These are phyloP conservation scores for Yamadazyma buinensis DNA, from an alignment of 1,139 yeast species.

Conservation along the genomic window DNA sequence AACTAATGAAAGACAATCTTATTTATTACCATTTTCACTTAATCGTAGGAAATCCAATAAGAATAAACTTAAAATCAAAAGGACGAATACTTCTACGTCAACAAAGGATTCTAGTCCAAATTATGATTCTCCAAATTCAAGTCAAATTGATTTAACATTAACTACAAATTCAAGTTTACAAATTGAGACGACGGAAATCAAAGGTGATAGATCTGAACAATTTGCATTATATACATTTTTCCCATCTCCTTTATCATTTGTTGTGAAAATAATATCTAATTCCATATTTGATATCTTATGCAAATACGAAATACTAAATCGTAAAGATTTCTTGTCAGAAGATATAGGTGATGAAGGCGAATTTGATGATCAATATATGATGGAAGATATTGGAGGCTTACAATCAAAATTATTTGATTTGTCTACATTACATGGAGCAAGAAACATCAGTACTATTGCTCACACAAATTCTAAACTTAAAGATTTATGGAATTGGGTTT, in stretches of 20 bases:
- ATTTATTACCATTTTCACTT: conserved; percentile 33
- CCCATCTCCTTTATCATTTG: conserved; percentile 37
- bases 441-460: conserved; percentile 28
- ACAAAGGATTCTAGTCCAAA: conserved; percentile 4
- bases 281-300: conserved; percentile 18
- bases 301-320: conserved; percentile 23
- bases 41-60: conserved; percentile 21
- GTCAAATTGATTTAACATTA: conserved; percentile 1
- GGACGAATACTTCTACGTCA: not conserved
- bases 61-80: conserved; percentile 12
- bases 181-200: conserved; percentile 20
- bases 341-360: conserved; percentile 20
- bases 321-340: conserved; percentile 24
- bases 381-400: conserved; percentile 27
- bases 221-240: conserved; percentile 42
- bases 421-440: conserved; percentile 41
- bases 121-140: not conserved
- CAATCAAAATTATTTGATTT: conserved; percentile 38
- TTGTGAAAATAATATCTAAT: conserved; percentile 20
- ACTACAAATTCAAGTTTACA: conserved; percentile 16
- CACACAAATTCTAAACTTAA: conserved; percentile 20
- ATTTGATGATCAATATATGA: conserved; percentile 17
- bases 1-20: conserved; percentile 41
- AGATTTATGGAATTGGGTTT: conserved; percentile 26
- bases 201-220: conserved; percentile 41